These are phyloP conservation scores for Trichoderma cornu-damae DNA, from an alignment of 2,329 filamentous ascomycete genomes.

Conservation along the genomic window DNA sequence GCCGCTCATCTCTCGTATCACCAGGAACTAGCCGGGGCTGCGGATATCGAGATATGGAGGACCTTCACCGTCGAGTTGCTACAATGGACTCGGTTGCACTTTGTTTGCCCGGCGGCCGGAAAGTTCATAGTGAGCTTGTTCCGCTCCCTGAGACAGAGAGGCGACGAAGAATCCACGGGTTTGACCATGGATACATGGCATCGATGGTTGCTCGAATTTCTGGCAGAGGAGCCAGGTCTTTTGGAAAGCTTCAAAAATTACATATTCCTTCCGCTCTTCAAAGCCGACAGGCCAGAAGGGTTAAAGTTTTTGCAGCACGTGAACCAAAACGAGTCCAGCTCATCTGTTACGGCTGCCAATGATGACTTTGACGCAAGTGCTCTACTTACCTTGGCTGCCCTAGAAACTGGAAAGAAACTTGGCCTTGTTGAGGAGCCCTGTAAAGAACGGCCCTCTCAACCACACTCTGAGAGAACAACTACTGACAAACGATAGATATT, in stretches of 20 bases:
- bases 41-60: conserved; percentile 42
- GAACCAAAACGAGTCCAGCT: conserved; percentile 46
- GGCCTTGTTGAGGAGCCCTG: conserved; percentile 65
- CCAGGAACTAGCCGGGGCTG: conserved; percentile 22
- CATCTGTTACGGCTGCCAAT: conserved; percentile 37
- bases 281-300: conserved; percentile 48
- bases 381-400: conserved; percentile 58
- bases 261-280: conserved; percentile 59
- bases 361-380: conserved; percentile 49
- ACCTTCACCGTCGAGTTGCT: conserved; percentile 46
- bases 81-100: conserved; percentile 52
- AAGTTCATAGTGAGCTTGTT: conserved; percentile 58
- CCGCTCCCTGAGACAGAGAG: conserved; percentile 38
- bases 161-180: conserved; percentile 24
- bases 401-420: conserved; percentile 65
- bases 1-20: conserved; percentile 40
- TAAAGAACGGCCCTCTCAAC: conserved; percentile 26
- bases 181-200: conserved; percentile 47
- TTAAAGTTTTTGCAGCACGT: conserved; percentile 54
- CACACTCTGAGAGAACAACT: background rate
- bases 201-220: conserved; percentile 49
- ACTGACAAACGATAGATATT: conserved; percentile 29
- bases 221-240: conserved; percentile 46
- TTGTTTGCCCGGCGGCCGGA: conserved; percentile 56
- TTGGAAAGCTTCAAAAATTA: conserved; percentile 61